Conservation (phyloP, 2,329 filamentous ascomycete genomes). For the Curvularia sp. region DNA sequence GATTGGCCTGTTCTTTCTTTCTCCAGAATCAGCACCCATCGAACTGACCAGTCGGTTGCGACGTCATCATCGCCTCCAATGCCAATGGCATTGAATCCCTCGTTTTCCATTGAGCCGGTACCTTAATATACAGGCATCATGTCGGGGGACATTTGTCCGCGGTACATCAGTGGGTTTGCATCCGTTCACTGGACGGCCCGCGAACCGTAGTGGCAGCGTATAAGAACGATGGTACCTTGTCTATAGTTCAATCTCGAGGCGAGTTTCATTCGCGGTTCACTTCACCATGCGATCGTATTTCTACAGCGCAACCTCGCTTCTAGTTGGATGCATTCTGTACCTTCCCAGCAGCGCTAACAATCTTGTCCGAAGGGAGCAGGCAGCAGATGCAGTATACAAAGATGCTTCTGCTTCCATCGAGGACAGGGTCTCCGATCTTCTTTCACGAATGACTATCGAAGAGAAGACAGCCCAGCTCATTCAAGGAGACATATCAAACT, state of each 20-base stretch:
- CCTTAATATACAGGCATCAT: conserved; percentile 20
- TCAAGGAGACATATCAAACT: conserved; percentile 72
- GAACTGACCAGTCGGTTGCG: not conserved
- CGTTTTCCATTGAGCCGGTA: conserved; percentile 14
- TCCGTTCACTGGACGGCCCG: conserved; percentile 7
- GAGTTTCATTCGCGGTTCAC: conserved; percentile 2
- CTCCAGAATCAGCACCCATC: not conserved
- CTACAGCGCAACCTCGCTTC: conserved; percentile 18
- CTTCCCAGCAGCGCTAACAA: conserved; percentile 32
- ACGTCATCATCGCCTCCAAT: conserved; percentile 1
- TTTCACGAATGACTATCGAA: conserved; percentile 75
- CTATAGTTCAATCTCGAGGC: conserved; percentile 2
- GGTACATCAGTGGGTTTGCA: not conserved
- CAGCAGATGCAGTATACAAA: conserved; percentile 61
- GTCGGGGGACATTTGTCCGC: conserved; percentile 29
- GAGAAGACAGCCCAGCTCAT: conserved; percentile 74
- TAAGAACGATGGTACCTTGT: conserved; percentile 20
- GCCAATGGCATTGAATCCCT: conserved; percentile 9
- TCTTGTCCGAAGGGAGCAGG: conserved; percentile 35
- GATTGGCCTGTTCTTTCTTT: not conserved
- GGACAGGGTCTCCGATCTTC: conserved; percentile 69
- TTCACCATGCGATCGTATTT: conserved; percentile 6
- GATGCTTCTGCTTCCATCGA: conserved; percentile 68
- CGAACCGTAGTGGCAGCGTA: conserved; percentile 13
- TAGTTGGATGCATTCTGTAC: conserved; percentile 24